Evolutionary conservation across 2,329 filamentous ascomycete species (phyloP).

Genomic region (Ophiostoma populinum): DNA sequence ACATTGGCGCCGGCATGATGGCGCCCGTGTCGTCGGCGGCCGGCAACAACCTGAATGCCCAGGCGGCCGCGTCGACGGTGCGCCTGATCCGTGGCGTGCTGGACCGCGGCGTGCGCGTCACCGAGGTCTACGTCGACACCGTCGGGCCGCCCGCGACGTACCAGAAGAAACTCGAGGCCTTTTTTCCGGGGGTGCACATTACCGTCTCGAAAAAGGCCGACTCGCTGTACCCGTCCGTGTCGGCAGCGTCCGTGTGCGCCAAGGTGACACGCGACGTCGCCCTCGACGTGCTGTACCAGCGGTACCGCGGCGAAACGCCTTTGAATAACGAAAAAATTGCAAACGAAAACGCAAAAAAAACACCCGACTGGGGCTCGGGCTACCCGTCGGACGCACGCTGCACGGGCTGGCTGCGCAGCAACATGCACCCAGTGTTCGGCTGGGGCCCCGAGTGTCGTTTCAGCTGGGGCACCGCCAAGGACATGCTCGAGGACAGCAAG

Average conservation of each 20-base stretch:
- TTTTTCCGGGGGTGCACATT: constrained; percentile 63
- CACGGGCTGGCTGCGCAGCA: constrained; percentile 61
- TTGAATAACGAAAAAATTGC: too few relatives aligned
- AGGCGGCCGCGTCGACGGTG: constrained; percentile 85
- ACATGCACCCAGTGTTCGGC: constrained; percentile 87
- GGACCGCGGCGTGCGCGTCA: constrained; percentile 61
- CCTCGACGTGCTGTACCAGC: constrained; percentile 58
- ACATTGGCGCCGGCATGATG: constrained; percentile 71
- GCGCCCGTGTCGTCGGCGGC: constrained; percentile 34
- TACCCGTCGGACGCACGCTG: constrained; percentile 82
- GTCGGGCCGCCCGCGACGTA: constrained; percentile 71
- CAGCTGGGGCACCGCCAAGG: constrained; percentile 90
- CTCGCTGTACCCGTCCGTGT: constrained; percentile 79
- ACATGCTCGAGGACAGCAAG: constrained; percentile 55
- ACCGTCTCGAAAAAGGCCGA: constrained; percentile 86
- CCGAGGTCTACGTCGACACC: constrained; percentile 88
- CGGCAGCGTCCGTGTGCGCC: constrained; percentile 82
- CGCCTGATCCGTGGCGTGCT: constrained; percentile 64
- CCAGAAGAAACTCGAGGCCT: constrained; percentile 64
- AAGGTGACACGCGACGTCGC: constrained; percentile 91
- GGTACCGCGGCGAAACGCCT: too few relatives aligned
- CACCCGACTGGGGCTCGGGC: constrained; percentile 62
- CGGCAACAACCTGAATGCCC: constrained; percentile 82
- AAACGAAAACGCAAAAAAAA: constrained; percentile 13
- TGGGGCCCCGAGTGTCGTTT: constrained; percentile 90